Conservation (phyloP, 169 alveolate species). For the Plasmodium adleri region DNA sequence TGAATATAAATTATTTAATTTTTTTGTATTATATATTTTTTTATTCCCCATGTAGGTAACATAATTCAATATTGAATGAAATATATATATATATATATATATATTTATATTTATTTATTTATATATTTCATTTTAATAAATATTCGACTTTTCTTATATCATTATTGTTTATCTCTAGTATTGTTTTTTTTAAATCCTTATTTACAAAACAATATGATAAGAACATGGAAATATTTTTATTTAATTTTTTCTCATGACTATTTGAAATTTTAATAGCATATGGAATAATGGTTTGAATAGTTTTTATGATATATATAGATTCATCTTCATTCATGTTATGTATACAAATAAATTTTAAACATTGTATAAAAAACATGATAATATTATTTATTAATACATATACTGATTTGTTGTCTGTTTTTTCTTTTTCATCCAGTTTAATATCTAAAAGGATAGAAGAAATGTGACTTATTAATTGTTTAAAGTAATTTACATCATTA, state of each 20-base stretch:
- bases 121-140: background rate
- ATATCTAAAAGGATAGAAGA: slow-evolving; percentile 5
- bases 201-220: slow-evolving; percentile 43
- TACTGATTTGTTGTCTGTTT: background rate
- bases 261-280: slow-evolving; percentile 2
- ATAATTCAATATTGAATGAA: too few species aligned
- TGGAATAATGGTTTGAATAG: slow-evolving; percentile 16
- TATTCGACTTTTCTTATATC: background rate
- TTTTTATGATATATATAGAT: background rate
- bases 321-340: background rate
- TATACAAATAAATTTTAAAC: slow-evolving; percentile 11
- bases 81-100: too few species aligned
- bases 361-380: slow-evolving; percentile 21
- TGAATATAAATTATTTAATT: too few species aligned
- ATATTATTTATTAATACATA: slow-evolving; percentile 22
- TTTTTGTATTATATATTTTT: too few species aligned
- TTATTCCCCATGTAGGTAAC: too few species aligned
- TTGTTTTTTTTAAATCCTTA: slow-evolving; percentile 4
- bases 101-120: too few species aligned
- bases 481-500: background rate
- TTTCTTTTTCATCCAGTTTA: background rate
- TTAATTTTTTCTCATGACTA: slow-evolving; percentile 2
- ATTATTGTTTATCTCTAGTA: background rate
- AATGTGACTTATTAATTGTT: background rate
- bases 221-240: slow-evolving; percentile 22